Evolutionary conservation across 192 early-diverging fungal genomes (phyloP).

Genomic region (Ambispora gerdemannii): DNA sequence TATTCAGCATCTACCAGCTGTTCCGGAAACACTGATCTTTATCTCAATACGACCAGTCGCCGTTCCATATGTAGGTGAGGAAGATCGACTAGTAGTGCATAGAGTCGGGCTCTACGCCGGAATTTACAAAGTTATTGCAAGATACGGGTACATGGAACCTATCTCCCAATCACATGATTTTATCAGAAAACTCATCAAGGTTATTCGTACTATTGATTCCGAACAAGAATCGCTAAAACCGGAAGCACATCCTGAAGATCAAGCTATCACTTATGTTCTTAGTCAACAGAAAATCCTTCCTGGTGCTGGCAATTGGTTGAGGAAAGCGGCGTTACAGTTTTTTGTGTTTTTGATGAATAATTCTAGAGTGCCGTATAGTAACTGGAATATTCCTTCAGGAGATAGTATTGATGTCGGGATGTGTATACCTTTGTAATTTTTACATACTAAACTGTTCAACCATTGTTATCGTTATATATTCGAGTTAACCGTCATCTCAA

Average conservation of each 20-base stretch:
- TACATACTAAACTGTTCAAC: too few relatives aligned
- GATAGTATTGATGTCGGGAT: conserved; percentile 21
- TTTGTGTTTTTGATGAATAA: conserved; percentile 7
- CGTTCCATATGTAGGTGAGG: conserved; percentile 14
- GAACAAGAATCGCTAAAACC: not conserved
- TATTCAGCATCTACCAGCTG: conserved; percentile 24
- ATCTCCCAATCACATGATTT: conserved; percentile 18
- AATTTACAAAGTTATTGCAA: not conserved
- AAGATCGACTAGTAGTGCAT: conserved; percentile 21
- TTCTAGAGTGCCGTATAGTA: conserved; percentile 11
- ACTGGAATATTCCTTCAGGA: conserved; percentile 13
- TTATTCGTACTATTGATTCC: conserved; percentile 5
- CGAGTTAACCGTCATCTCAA: too few relatives aligned
- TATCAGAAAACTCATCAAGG: not conserved
- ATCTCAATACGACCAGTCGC: conserved; percentile 24
- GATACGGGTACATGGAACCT: conserved; percentile 18
- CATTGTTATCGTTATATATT: too few relatives aligned
- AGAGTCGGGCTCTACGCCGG: conserved; percentile 6
- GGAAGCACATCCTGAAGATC: not conserved
- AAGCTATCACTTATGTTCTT: conserved; percentile 10
- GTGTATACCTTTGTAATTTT: conserved; percentile 4
- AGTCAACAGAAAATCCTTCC: not conserved
- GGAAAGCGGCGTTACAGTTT: not conserved
- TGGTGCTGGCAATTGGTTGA: not conserved
- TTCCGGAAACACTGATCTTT: conserved; percentile 29